Base-by-base conservation (phyloP, 371 early-diverging fungal genomes). In the Mortierella sp. region DNA sequence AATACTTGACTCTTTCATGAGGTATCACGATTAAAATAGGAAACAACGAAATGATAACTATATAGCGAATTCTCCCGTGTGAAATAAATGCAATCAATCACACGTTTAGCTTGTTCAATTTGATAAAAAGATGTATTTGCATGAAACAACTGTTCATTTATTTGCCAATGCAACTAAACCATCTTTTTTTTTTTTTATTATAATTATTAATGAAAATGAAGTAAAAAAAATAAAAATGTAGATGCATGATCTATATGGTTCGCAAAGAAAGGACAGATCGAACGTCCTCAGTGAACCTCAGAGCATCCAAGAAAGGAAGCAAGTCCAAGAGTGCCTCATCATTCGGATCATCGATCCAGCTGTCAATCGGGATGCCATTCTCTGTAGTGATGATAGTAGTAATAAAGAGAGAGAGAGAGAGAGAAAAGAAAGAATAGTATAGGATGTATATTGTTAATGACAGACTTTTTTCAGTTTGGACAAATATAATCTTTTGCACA, bases 281-380 rank as follows among this genome's bases (percentile, higher is more conserved):
- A 15, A 95, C 95, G 84, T 96, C 96, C 23, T 94, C 92, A 7
- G 91, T 88, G 80, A 94, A 95, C 28, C 96, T 86, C 68, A 96
- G 77, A 4, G 95, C 95, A 72, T 95, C 96, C 71, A 96, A 77
- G 70, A 96, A 90, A 1, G 96, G 95, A 42, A 96, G 83, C 34
- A 96, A 84, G 67, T 96, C 95, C 61, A 95, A 83, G 43, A 96
- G 83, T 23, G 92, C 92, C 65, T 94, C 94, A 76, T 96, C 97
- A 40, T 89, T 86, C 62, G 89, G 86, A 77, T 95, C 92, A 63
- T 86, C 87, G 49, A 92, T 90, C 96, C 96, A 96, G 3, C 89
- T 91, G 61, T 92, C 90, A 53, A 95, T 91, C 22, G 95, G 93
- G 56, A 96, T 93, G 23, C 93, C 95, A 72, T 96, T 96, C 59